Base-by-base conservation (phyloP, 108 stramenopile genomes). In the Pseudonitzschia multiseries region DNA sequence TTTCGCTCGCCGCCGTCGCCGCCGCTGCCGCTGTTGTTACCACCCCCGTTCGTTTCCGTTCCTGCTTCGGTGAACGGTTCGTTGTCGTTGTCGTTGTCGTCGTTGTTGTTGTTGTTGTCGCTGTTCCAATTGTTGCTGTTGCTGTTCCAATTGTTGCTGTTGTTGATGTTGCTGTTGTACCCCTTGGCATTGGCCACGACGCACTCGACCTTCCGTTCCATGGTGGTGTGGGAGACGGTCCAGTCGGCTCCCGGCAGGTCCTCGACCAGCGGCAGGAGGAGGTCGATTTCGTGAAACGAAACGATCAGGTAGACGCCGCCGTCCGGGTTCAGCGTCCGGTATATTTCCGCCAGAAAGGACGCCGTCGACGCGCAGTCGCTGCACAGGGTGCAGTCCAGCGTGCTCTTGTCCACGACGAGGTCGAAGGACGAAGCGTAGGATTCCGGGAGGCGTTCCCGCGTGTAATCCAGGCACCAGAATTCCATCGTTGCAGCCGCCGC, bases 321-420 rank as follows among this genome's bases (percentile, higher is more conserved):
- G 50, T 33, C n/a, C 32, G n/a, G n/a, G 22, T 71, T 71, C 42
- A 94, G 81, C 13, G 78, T 71, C 56, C 81, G 81, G 74, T 92
- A 89, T 2, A 88, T 84, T 43, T 90, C 81, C 33, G 72, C 70
- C 52, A 94, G 73, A 17, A 94, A 72, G 27, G 77, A 71, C 13
- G 89, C 82, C 2, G 88, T 78, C 13, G 83, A 83, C 10, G 80
- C 67, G 31, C 0, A 0, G 50, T 88, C 88, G 43, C 86, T 79
- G 70, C 93, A 94, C 5, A 94, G 51, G 20, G 87, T 81, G 73
- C 90, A 92, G 78, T 94, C 93, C 71, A 94, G 65, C 0, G 93
- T 94, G 17, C 85, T 84, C 74, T 94, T 94, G 82, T 94, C 93
- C 2, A 94, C 36, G 0, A 92, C 79, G 50, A 94, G 61, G 61